These are phyloP conservation scores for Bisporella sp. DNA, from an alignment of 2,329 filamentous ascomycete species.

Conservation along the genomic window DNA sequence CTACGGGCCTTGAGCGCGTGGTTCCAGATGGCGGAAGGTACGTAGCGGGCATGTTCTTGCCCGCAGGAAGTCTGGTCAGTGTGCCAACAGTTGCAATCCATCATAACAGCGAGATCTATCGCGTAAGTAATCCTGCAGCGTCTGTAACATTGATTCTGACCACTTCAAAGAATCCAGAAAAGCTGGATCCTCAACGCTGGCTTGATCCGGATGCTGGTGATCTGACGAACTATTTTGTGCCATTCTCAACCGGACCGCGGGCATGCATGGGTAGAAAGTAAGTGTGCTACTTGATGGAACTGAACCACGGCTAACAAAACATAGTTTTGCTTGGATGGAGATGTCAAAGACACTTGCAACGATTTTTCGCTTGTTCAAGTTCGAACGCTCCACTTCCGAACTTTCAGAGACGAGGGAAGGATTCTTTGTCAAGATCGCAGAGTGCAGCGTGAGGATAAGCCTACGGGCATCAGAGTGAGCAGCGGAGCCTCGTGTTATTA, in stretches of 20 bases:
- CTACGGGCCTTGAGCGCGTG: constrained; percentile 1
- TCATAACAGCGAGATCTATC: neutral
- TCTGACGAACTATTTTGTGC: neutral
- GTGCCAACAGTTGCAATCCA: neutral
- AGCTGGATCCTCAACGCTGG: constrained; percentile 2
- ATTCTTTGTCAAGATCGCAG: too few relatives aligned
- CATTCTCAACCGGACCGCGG: neutral
- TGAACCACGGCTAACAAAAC: neutral
- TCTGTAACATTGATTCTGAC: neutral
- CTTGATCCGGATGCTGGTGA: neutral
- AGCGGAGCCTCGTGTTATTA: too few relatives aligned
- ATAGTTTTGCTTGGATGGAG: neutral
- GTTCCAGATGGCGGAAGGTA: neutral
- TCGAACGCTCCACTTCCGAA: too few relatives aligned
- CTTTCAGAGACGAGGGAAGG: too few relatives aligned
- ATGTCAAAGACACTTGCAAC: too few relatives aligned
- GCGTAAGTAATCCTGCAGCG: neutral
- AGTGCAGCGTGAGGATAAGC: too few relatives aligned
- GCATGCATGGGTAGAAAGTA: neutral
- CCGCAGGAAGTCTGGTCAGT: neutral
- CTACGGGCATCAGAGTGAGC: too few relatives aligned
- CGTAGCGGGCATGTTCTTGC: neutral
- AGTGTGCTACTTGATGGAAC: neutral
- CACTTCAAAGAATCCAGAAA: neutral
- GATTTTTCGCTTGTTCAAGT: too few relatives aligned